Percentiles rank a stretch among this genome's conserved stretches.
These are phyloP conservation scores for Cladophialophora psammophila DNA, from an alignment of 2,329 filamentous ascomycete genomes.

Conservation along the genomic window DNA sequence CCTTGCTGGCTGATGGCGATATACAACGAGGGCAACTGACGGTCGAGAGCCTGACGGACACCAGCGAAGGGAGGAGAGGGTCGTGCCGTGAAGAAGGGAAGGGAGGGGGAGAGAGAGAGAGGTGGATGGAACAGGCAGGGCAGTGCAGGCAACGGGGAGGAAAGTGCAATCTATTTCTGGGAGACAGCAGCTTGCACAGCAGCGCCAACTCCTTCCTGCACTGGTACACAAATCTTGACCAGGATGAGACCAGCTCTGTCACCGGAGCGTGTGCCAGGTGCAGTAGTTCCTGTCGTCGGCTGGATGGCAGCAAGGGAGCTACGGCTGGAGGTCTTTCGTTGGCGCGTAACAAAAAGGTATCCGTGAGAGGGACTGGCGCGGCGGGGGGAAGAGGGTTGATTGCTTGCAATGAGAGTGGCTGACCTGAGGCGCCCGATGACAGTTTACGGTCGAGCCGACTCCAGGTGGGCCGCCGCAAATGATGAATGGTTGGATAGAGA, in stretches of 20 bases:
- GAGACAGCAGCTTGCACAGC: conserved; percentile 27
- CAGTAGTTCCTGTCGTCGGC: conserved; percentile 27
- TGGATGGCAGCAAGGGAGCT: conserved; percentile 23
- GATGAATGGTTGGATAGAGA: conserved; percentile 26
- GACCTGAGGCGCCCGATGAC: conserved; percentile 29
- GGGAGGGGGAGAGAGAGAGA: conserved; percentile 7
- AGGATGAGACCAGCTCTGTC: conserved; percentile 40
- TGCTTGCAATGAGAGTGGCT: conserved; percentile 29
- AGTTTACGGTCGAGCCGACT: conserved; percentile 15
- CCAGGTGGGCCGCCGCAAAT: conserved; percentile 17
- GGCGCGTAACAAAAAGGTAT: conserved; percentile 36
- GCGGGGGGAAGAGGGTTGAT: conserved; percentile 21
- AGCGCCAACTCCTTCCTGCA: conserved; percentile 22
- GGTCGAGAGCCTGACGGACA: conserved; percentile 33
- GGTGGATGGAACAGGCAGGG: conserved; percentile 14
- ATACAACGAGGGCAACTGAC: conserved; percentile 18
- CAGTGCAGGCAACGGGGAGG: conserved; percentile 24
- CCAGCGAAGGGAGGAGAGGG: conserved; percentile 32
- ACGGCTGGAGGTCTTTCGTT: conserved; percentile 30
- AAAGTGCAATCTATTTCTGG: conserved; percentile 39
- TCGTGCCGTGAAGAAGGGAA: conserved; percentile 34
- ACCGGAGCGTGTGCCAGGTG: conserved; percentile 32
- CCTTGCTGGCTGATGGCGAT: conserved; percentile 23
- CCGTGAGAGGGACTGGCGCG: conserved; percentile 26
- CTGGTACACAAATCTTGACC: conserved; percentile 33